Percentiles rank a stretch among this genome's conserved stretches.
Conservation (phyloP, 1,139 yeast species). For the Hyphopichia burtonii region DNA sequence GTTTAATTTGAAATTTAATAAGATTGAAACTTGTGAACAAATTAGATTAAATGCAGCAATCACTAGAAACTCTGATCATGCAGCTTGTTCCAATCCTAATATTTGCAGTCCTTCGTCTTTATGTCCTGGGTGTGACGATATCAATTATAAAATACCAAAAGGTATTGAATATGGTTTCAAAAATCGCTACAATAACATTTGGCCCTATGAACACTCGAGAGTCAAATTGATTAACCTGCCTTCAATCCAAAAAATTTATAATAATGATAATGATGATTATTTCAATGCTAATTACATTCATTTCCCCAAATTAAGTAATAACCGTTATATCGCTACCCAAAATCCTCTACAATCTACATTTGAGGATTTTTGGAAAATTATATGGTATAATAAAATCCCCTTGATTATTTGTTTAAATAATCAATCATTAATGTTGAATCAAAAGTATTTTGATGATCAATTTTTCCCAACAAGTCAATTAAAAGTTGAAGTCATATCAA, state of each 20-base stretch:
- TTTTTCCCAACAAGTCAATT: slow-evolving; percentile 12
- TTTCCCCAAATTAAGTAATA: slow-evolving; percentile 17
- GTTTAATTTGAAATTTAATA: slow-evolving; percentile 40
- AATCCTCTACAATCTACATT: slow-evolving; percentile 40
- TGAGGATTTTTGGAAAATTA: slow-evolving; percentile 43
- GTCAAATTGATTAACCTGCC: slow-evolving; percentile 28
- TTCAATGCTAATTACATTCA: slow-evolving; percentile 43
- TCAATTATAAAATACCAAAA: slow-evolving; percentile 51
- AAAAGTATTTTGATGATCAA: slow-evolving; percentile 23
- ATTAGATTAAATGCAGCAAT: slow-evolving; percentile 41
- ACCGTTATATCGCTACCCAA: slow-evolving; percentile 43
- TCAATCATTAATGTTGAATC: slow-evolving; percentile 11
- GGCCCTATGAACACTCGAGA: slow-evolving; percentile 48
- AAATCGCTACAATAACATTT: slow-evolving; percentile 45
- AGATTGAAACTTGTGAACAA: slow-evolving; percentile 52
- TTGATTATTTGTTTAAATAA: slow-evolving; percentile 71
- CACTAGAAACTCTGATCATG: slow-evolving; percentile 6
- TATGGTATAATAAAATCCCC: slow-evolving; percentile 56
- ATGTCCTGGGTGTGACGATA: slow-evolving; percentile 45
- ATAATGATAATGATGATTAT: slow-evolving; percentile 32
- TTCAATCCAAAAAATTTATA: slow-evolving; percentile 1
- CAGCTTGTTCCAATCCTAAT: slow-evolving; percentile 18
- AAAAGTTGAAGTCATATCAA: slow-evolving; percentile 12
- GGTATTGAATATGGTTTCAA: slow-evolving; percentile 47
- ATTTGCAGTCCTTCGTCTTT: slow-evolving; percentile 45